Base-by-base conservation (phyloP, 441 rosid species). In the Croton setiger region DNA sequence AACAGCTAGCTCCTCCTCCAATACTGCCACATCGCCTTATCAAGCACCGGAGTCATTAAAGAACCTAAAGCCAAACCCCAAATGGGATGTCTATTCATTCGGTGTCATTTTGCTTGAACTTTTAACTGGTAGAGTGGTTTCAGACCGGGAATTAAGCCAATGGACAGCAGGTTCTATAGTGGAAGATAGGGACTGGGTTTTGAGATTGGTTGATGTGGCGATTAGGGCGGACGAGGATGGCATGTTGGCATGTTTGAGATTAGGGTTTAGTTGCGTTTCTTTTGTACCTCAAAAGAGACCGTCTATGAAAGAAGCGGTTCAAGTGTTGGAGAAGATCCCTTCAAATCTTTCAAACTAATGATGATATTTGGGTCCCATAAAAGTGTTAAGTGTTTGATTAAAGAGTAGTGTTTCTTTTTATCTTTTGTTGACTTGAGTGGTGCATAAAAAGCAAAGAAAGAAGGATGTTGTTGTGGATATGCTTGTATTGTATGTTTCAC, bases 11-110 rank as follows among this genome's bases (percentile, higher is more conserved):
- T 71, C 80, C 1, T 67, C 79, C 61, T 31, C 61, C 53, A 53
- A 57, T 7, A 63, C 23, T 3, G 21, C 10, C 13, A 47, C 74
- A 0, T 67, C 77, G 2, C 84, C 75, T 0, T 82, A 87, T 60
- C 86, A 78, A 63, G 89, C 98, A 3, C 98, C 96, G 0, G 98
- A 93, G 78, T 85, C 88, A 4, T 41, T 81, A 0, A 79, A 73
- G 70, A 82, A 54, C 57, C 73, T 80, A 23, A 93, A 87, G 72
- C 86, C 94, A 47, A 87, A 75, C 78, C 68, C 86, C 1, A 93
- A 83, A 69, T 86, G 93, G 90, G 98, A 93, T 12, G 89, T 87
- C 13, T 93, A 83, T 67, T 81, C 97, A 0, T 88, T 86, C 1
- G 98, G 97, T 14, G 55, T 84, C 0, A 66, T 93, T 48, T 61